Base-by-base conservation (phyloP, 495 filamentous ascomycete species). In the Penicillium paradoxum region DNA sequence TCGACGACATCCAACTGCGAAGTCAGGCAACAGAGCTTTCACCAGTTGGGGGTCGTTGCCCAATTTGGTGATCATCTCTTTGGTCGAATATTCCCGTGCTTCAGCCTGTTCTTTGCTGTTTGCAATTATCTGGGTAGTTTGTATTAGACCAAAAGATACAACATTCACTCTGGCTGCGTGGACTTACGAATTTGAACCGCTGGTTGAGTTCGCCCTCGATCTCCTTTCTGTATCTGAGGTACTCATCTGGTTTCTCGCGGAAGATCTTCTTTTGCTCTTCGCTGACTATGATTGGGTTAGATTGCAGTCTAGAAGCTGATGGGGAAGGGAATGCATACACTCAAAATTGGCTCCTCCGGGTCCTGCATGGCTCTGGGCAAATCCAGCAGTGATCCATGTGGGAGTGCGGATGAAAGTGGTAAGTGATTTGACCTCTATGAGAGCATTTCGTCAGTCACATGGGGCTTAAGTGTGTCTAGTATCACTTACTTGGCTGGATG, bases 131-230 rank as follows among this genome's bases (percentile, higher is more conserved):
- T 27, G 24, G 24, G 24, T 7, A 3, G 3, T 27, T 27, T 3
- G 24, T 27, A 7, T 27, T 27, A 27, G 24, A 27, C 7, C 24
- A 27, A 27, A 7, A n/a, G n/a, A n/a, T n/a, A n/a, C 24, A 3
- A 7, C 24, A 27, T 27, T 27, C 7, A 27, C 24, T 7, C 24
- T 7, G 24, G 7, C 3, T 27, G 24, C 7, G 7, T 27, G 3
- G 24, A 27, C 24, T 27, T 7, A 27, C 24, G 7, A 27, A 27
- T 27, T 27, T 27, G 15, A 49, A 48, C 11, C 38, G 17, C 8
- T 43, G 27, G 25, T 44, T 49, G 19, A 69, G 52, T 1, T 68
- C 59, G 4, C 60, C 50, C 4, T 75, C 74, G 1, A 52, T 36
- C 10, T 37, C 49, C 9, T 43, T 42, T 1, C 49, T 17, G n/a